Percentiles rank a stretch among this genome's conserved stretches.
phyloP scores from a whole-genome alignment of 1,284 basidiomycete species.

The Mrakiaceae sp. region DNA sequence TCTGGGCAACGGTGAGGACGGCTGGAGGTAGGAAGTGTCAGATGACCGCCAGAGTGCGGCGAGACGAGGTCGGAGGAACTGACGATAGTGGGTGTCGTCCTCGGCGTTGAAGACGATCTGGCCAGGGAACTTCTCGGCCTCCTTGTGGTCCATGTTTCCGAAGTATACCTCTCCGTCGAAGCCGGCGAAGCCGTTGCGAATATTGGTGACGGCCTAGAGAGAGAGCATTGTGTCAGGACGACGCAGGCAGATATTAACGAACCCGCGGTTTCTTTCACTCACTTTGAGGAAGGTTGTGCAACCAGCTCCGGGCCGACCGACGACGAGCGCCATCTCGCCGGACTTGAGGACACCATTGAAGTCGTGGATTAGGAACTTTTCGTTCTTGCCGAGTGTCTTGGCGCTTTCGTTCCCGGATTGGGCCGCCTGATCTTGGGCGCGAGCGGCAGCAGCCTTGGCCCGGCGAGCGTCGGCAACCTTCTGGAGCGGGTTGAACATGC shows the following conservation, averaged over 20 bases:
- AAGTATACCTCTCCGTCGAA: constrained; percentile 36
- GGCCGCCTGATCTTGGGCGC: constrained; percentile 22
- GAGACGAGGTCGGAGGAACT: neutral
- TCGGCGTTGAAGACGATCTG: constrained; percentile 31
- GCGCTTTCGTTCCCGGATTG: neutral
- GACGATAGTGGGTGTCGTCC: constrained; percentile 26
- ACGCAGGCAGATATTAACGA: no score
- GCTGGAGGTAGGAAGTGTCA: neutral
- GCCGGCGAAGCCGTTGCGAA: constrained; percentile 34
- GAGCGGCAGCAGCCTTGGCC: constrained; percentile 35
- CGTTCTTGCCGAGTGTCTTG: constrained; percentile 6
- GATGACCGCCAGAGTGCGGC: neutral
- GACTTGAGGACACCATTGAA: constrained; percentile 19
- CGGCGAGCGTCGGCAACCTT: constrained; percentile 17
- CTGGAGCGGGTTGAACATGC: constrained; percentile 19
- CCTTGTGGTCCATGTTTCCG: constrained; percentile 25
- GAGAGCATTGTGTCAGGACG: no score
- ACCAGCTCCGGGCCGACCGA: constrained; percentile 36
- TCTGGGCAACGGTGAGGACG: constrained; percentile 28
- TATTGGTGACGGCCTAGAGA: constrained; percentile 12
- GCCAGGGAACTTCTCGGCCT: constrained; percentile 8
- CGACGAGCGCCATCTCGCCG: constrained; percentile 33
- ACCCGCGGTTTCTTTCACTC: neutral
- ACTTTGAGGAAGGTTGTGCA: constrained; percentile 39
- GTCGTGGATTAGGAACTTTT: constrained; percentile 11